phyloP scores from a whole-genome alignment of 495 filamentous ascomycete genomes.

The Acidomyces sp. region DNA sequence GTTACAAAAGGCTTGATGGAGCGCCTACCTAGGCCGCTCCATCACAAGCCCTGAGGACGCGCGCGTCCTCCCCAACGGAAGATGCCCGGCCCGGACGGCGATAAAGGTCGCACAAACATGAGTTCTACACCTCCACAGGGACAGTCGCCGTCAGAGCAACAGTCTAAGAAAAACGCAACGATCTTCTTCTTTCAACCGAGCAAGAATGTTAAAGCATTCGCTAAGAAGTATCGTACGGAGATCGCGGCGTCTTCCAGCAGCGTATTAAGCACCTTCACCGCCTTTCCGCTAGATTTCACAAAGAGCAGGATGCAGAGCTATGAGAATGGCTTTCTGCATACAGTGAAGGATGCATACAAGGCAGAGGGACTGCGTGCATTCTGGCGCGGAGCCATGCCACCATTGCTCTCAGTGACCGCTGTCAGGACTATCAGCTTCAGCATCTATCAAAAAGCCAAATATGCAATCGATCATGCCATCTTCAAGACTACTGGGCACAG shows the following conservation, averaged over 20 bases:
- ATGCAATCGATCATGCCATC: slow-evolving; percentile 53
- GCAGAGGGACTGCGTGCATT: slow-evolving; percentile 62
- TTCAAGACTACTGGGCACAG: slow-evolving; percentile 50
- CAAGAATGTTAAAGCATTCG: slow-evolving; percentile 43
- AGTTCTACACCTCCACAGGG: background rate
- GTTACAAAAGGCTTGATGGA: slow-evolving; percentile 21
- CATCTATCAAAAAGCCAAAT: slow-evolving; percentile 76
- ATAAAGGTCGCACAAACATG: slow-evolving; percentile 8
- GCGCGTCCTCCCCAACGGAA: slow-evolving; percentile 5
- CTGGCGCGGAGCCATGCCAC: slow-evolving; percentile 59
- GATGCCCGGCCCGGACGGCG: slow-evolving; percentile 19
- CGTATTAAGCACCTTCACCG: slow-evolving; percentile 56
- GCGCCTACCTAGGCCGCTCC: slow-evolving; percentile 14
- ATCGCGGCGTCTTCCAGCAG: slow-evolving; percentile 62
- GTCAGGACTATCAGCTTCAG: slow-evolving; percentile 90
- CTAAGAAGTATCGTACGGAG: slow-evolving; percentile 67
- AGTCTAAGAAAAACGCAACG: slow-evolving; percentile 8
- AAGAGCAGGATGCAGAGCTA: slow-evolving; percentile 74
- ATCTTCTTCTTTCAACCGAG: slow-evolving; percentile 16
- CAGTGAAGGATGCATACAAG: slow-evolving; percentile 46
- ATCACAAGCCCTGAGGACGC: slow-evolving; percentile 16
- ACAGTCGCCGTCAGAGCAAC: background rate
- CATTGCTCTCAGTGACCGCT: slow-evolving; percentile 73
- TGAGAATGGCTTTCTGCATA: slow-evolving; percentile 20
- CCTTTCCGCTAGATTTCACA: slow-evolving; percentile 71